These are phyloP conservation scores for Pestalotiopsis fici DNA, from an alignment of 2,329 filamentous ascomycete genomes.

Conservation along the genomic window DNA sequence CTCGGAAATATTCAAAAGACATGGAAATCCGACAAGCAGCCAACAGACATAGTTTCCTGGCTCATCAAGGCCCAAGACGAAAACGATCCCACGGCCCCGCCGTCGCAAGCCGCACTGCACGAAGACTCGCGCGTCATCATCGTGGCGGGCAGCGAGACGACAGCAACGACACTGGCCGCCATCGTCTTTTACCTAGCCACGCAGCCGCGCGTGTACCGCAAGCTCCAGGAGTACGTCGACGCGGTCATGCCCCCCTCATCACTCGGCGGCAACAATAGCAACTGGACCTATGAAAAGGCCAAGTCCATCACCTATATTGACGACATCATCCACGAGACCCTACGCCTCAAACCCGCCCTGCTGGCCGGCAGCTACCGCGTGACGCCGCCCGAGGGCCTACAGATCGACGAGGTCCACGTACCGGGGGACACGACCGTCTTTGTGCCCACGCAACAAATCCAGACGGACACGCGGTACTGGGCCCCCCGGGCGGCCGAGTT, in stretches of 20 bases:
- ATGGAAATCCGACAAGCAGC: not conserved
- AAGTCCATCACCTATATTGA: slow-evolving; percentile 30
- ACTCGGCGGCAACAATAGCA: no score
- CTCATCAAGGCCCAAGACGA: slow-evolving; percentile 4
- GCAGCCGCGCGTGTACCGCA: slow-evolving; percentile 11
- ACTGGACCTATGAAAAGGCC: slow-evolving; percentile 32
- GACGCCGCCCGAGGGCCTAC: slow-evolving; percentile 35
- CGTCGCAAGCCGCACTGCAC: not conserved
- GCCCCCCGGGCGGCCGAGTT: slow-evolving; percentile 10
- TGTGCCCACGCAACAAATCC: slow-evolving; percentile 10
- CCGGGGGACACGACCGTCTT: slow-evolving; percentile 8
- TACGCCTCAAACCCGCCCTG: slow-evolving; percentile 41
- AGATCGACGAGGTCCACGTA: slow-evolving; percentile 5
- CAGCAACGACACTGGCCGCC: slow-evolving; percentile 26
- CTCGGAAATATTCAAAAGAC: not conserved
- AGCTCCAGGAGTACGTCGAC: slow-evolving; percentile 13
- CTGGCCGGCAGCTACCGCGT: slow-evolving; percentile 33
- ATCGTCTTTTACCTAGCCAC: not conserved
- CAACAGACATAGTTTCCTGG: slow-evolving; percentile 7
- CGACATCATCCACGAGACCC: slow-evolving; percentile 41
- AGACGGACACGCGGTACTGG: slow-evolving; percentile 18
- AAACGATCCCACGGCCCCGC: not conserved
- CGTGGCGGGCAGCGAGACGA: slow-evolving; percentile 14
- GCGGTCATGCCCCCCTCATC: slow-evolving; percentile 10
- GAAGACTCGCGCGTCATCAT: slow-evolving; percentile 16